Evolutionary conservation across 1,284 basidiomycete species (phyloP), one percentile per base, ranked within the genome.

Genomic region (Sanguinoderma infundibulare): DNA sequence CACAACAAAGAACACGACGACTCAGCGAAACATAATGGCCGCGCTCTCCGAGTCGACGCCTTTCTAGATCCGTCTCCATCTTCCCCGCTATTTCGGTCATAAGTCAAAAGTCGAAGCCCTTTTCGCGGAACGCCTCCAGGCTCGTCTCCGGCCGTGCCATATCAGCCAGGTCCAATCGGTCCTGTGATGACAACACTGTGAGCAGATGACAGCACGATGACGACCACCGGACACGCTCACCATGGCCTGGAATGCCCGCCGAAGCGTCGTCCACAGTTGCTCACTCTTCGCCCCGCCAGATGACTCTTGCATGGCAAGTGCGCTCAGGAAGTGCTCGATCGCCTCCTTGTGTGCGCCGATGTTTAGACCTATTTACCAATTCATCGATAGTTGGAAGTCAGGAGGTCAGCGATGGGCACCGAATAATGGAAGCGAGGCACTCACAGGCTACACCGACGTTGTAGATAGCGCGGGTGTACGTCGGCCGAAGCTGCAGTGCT

Each of bases 381-480:
- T 56, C 20, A 3, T 17, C 15, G 24, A 5, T 9, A 52, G 26
- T 17, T 24, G 24, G 6, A 20, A 52, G 26, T 36, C 22, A 62
- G 53, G 15, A 32, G 42, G 34, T 20, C 2, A 17, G 10, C 8
- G 12, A 30, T 7, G 17, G 38, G 50, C 35, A 51, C n/a, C n/a
- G 59, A 50, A 24, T 9, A 22, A 2, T 2, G n/a, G 46, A 3
- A 52, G 9, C 24, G 38, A 17, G n/a, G 22, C 15, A 81, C 85
- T 70, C 71, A 94, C 96, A 98, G 22, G 96, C 95, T 26, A 98
- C 96, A 38, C 95, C 96, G 36, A 99, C 92, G 72, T 99, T 99
- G 75, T 98, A 98, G 38, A 98, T 96, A 6, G 97, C 98, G 12
- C 98, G 87, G 0, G 98, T 98, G 74, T 98, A 99, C 2, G 95